phyloP scores from a whole-genome alignment of 2,329 filamentous ascomycete species.

The Colletotrichum tropicicola region DNA sequence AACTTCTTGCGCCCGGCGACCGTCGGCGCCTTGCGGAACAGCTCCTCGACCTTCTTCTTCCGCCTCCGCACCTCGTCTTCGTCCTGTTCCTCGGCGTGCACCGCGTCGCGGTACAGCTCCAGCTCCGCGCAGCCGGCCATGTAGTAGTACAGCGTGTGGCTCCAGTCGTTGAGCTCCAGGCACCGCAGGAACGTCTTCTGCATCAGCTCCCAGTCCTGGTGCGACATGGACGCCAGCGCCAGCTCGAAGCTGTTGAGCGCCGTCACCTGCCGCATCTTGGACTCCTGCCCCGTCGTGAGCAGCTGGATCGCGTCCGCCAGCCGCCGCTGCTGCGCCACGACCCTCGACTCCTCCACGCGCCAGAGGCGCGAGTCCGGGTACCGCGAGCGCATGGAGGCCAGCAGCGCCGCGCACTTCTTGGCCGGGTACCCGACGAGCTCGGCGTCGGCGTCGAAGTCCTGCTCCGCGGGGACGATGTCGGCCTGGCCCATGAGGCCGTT shows the following conservation, averaged over 20 bases:
- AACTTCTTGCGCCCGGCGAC: conserved; percentile 87
- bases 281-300: conserved; percentile 66
- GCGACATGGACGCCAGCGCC: conserved; percentile 79
- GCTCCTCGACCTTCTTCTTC: conserved; percentile 72
- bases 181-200: conserved; percentile 79
- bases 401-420: conserved; percentile 71
- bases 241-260: conserved; percentile 88
- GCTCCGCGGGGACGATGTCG: conserved; percentile 80
- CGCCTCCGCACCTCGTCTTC: conserved; percentile 60
- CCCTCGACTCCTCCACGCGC: conserved; percentile 87
- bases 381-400: conserved; percentile 76
- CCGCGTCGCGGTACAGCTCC: conserved; percentile 78
- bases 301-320: conserved; percentile 74
- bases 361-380: conserved; percentile 88
- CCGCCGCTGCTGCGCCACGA: conserved; percentile 72
- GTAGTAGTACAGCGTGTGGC: conserved; percentile 88
- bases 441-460: conserved; percentile 60
- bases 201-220: conserved; percentile 79
- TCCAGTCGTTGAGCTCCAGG: conserved; percentile 89
- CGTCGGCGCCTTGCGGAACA: conserved; percentile 75
- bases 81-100: conserved; percentile 43
- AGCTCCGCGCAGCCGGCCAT: conserved; percentile 82
- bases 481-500: conserved; percentile 87
- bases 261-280: conserved; percentile 87
- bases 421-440: conserved; percentile 77